Conservation (phyloP, 2,329 filamentous ascomycete genomes). For the Arthroderma uncinatum region DNA sequence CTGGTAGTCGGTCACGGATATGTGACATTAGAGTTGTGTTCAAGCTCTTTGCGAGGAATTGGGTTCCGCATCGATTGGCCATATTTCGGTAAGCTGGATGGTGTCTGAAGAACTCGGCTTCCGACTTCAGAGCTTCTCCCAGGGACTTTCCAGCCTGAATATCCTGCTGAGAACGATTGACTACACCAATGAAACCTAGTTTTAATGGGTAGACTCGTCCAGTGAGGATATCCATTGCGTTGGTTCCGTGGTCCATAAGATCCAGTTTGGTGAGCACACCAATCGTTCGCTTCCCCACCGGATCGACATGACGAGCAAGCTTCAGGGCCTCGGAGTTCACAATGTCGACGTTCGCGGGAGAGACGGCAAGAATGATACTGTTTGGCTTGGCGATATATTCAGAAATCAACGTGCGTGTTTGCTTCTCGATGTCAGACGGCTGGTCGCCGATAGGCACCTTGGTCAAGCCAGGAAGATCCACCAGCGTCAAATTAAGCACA, state of each 20-base stretch:
- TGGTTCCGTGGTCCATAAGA: constrained; percentile 97
- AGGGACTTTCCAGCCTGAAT: constrained; percentile 95
- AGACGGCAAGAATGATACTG: constrained; percentile 93
- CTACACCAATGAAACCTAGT: constrained; percentile 93
- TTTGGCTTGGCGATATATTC: constrained; percentile 99
- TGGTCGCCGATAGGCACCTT: constrained; percentile 98
- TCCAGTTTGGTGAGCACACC: constrained; percentile 95
- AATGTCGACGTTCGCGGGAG: constrained; percentile 92
- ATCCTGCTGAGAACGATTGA: constrained; percentile 96
- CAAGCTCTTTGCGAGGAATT: constrained; percentile 85
- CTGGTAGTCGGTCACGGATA: constrained; percentile 86
- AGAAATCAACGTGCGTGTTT: constrained; percentile 88
- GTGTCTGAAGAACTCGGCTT: constrained; percentile 91
- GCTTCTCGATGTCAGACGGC: constrained; percentile 94
- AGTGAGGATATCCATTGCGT: constrained; percentile 93
- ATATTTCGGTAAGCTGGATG: constrained; percentile 97
- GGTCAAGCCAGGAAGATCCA: constrained; percentile 89
- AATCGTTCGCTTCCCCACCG: constrained; percentile 86
- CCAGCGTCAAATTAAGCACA: constrained; percentile 88
- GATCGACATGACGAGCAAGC: constrained; percentile 90
- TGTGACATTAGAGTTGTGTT: constrained; percentile 94
- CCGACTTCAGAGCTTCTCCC: constrained; percentile 76
- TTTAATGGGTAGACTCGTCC: constrained; percentile 94
- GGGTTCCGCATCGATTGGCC: constrained; percentile 81
- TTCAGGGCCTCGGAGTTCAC: constrained; percentile 98